A percentile compares a stretch with the other conserved stretches of the same genome.
Evolutionary conservation across 257 asterid genomes (phyloP).

Genomic region (Misopates orontium): DNA sequence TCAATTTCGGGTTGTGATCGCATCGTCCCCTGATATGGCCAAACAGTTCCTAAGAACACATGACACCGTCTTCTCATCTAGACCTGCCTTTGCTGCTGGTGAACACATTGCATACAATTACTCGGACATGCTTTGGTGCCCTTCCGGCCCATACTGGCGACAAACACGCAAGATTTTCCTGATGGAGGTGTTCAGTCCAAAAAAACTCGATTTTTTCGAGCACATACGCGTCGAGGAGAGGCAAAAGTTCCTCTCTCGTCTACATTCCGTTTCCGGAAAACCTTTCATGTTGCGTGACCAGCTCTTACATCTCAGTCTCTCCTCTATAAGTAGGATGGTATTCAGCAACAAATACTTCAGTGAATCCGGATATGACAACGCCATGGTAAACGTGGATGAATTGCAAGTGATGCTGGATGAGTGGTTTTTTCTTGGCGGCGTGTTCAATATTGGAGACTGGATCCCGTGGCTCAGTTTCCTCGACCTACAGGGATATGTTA

Average conservation of each 20-base stretch:
- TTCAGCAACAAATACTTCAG: conserved; percentile 25
- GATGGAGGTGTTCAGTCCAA: conserved; percentile 23
- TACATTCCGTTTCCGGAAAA: conserved; percentile 28
- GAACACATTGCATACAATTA: conserved; percentile 31
- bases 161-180: conserved; percentile 36
- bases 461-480: conserved; percentile 49
- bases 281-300: conserved; percentile 33
- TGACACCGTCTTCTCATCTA: conserved; percentile 36
- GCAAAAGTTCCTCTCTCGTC: conserved; percentile 26
- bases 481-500: conserved; percentile 48
- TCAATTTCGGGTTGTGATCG: conserved; percentile 32
- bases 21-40: conserved; percentile 53
- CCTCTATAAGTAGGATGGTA: conserved; percentile 34
- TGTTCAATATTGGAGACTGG: conserved; percentile 45
- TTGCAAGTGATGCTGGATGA: conserved; percentile 31
- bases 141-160: conserved; percentile 43
- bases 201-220: conserved; percentile 32
- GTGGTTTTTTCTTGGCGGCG: conserved; percentile 37
- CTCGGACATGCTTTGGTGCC: conserved; percentile 36
- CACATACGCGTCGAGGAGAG: conserved; percentile 32
- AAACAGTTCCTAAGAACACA: conserved; percentile 37
- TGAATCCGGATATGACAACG: neutral
- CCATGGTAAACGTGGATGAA: conserved; percentile 20
- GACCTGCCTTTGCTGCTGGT: conserved; percentile 44
- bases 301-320: conserved; percentile 18